Evolutionary conservation across 1,139 yeast genomes (phyloP), one percentile per base, ranked within the genome.

Genomic region (Yamadazyma triangularis): DNA sequence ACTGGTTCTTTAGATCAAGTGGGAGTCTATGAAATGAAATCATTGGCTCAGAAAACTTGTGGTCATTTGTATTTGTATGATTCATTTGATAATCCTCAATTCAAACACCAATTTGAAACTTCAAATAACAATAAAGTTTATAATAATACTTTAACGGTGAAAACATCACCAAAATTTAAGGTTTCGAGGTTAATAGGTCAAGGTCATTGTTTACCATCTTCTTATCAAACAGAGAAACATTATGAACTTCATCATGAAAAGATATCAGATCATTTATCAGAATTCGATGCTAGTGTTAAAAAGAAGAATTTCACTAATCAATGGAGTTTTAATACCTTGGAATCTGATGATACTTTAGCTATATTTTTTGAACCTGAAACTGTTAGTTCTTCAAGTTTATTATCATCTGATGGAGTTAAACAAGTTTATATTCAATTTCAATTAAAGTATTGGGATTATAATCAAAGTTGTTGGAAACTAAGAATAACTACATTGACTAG

Each of bases 21-120:
- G 2, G 73, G 73, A 1, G 40, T 60, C 8, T 61, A 59, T 37
- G 73, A 66, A 35, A 60, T 64, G 69, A 59, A 53, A 30, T 34
- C 54, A 0, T 44, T 66, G 34, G 45, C 53, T 4, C 44, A 39
- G 32, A 47, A 44, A 9, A 56, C 69, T 3, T 47, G 55, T 42
- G 72, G 73, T 1, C 33, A 38, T 8, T 40, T 64, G 2, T 42
- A 43, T 22, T 33, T 61, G 23, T 42, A 43, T 27, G 64, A 57
- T 10, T 41, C 58, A 1, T 64, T 60, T 33, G 30, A 27, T 7
- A 47, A 54, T 4, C 36, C 33, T 4, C 54, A 48, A 23, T 55
- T 64, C 27, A 26, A 33, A 10, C 24, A 28, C 8, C 31, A 38
- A 26, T 29, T 45, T 4, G 13, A 15, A 4, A 16, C 10, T 2